These are phyloP conservation scores for Leucocoprinus sp. DNA, from an alignment of 768 basidiomycete species.

Conservation along the genomic window DNA sequence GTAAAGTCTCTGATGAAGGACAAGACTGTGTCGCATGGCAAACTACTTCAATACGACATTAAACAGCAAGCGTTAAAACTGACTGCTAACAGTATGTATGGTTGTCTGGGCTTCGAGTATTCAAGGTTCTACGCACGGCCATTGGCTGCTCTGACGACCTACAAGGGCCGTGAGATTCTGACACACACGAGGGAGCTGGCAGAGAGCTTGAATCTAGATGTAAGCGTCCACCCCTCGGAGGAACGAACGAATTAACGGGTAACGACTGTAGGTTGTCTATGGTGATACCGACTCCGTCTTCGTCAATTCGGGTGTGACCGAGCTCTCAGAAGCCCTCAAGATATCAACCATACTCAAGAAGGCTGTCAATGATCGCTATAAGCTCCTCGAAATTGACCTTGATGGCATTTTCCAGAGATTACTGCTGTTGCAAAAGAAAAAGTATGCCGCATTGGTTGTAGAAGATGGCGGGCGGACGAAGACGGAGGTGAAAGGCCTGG, in stretches of 20 bases:
- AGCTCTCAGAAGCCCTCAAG: conserved; percentile 81
- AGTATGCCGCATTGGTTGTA: conserved; percentile 95
- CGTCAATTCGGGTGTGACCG: conserved; percentile 90
- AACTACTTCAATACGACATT: conserved; percentile 92
- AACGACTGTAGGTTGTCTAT: conserved; percentile 76
- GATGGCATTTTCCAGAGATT: conserved; percentile 92
- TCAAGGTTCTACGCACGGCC: conserved; percentile 95
- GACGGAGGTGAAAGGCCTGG: conserved; percentile 91
- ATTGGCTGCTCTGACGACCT: conserved; percentile 94
- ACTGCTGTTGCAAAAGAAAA: conserved; percentile 94
- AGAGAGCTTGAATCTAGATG: conserved; percentile 83
- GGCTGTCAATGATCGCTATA: conserved; percentile 92
- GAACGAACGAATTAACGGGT: not conserved
- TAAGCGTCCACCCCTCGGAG: conserved; percentile 30
- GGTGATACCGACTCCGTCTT: conserved; percentile 99
- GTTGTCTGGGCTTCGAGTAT: conserved; percentile 95
- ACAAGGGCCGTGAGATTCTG: conserved; percentile 95
- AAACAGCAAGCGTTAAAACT: conserved; percentile 95
- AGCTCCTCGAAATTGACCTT: conserved; percentile 92
- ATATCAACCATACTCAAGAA: conserved; percentile 93
- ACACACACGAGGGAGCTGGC: conserved; percentile 90
- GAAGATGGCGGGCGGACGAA: conserved; percentile 72
- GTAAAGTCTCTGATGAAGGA: conserved; percentile 97
- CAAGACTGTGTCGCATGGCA: conserved; percentile 57
- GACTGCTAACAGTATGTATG: conserved; percentile 99